Conservation (phyloP, 441 rosid genomes). For the Pelargonium fulgidum region DNA sequence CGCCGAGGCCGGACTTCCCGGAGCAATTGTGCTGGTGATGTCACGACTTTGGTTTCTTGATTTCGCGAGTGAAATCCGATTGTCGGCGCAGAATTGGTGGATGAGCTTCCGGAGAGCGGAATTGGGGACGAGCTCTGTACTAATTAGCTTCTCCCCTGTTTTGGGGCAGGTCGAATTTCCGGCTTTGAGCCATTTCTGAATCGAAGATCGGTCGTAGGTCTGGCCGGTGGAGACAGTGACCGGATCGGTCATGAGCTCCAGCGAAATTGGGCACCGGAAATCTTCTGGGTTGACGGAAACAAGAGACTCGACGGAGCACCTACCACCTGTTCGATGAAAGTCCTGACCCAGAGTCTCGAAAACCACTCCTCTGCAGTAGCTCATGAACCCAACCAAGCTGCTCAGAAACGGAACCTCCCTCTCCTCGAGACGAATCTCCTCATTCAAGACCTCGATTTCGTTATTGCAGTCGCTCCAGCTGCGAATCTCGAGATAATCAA, state of each 20-base stretch:
- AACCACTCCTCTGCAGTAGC: constrained; percentile 55
- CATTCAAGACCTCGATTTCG: constrained; percentile 54
- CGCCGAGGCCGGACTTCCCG: constrained; percentile 47
- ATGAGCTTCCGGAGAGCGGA: constrained; percentile 46
- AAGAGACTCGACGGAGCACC: constrained; percentile 32
- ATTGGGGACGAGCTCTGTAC: constrained; percentile 52
- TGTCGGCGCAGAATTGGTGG: constrained; percentile 42
- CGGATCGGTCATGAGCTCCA: constrained; percentile 75
- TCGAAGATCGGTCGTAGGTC: constrained; percentile 74
- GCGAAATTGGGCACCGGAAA: constrained; percentile 76
- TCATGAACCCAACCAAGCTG: constrained; percentile 50
- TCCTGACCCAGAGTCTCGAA: constrained; percentile 35
- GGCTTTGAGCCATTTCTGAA: constrained; percentile 63
- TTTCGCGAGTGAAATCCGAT: constrained; percentile 38
- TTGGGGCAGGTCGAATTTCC: constrained; percentile 70
- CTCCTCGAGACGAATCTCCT: constrained; percentile 31
- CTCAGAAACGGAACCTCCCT: constrained; percentile 42
- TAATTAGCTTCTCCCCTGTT: constrained; percentile 53
- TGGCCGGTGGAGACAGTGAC: constrained; percentile 70
- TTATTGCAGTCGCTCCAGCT: constrained; percentile 53
- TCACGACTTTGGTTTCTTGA: constrained; percentile 32
- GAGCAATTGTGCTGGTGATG: constrained; percentile 33
- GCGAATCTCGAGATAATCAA: constrained; percentile 46
- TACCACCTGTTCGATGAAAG: constrained; percentile 27
- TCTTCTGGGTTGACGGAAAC: constrained; percentile 54